phyloP scores from a whole-genome alignment of 2,329 filamentous ascomycete species.

The Cordyceps fumosorosea region DNA sequence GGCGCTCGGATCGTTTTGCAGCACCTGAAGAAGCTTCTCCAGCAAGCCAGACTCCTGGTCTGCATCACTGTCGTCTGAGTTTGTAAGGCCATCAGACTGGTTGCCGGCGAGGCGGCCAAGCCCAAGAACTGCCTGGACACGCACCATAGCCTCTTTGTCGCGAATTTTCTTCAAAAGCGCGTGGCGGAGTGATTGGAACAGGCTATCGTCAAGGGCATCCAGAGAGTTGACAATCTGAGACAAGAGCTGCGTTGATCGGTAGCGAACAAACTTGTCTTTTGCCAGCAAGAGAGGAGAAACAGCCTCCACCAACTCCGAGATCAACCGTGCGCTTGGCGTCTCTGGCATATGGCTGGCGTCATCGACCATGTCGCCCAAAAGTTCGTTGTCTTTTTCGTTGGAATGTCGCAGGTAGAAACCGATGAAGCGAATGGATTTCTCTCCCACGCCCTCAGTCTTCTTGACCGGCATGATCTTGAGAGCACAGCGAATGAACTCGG shows the following conservation, averaged over 20 bases:
- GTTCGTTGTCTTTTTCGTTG: constrained; percentile 63
- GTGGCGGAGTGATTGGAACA: constrained; percentile 76
- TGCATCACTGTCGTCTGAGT: constrained; percentile 63
- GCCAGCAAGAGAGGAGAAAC: constrained; percentile 70
- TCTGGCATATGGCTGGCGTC: constrained; percentile 68
- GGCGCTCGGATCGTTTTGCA: constrained; percentile 90
- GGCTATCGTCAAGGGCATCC: constrained; percentile 83
- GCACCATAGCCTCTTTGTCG: constrained; percentile 89
- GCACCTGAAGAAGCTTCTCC: constrained; percentile 75
- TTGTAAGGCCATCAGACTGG: constrained; percentile 61
- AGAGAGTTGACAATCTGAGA: constrained; percentile 89
- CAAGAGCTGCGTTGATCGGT: constrained; percentile 81
- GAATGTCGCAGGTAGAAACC: constrained; percentile 77
- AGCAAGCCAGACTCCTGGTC: constrained; percentile 62
- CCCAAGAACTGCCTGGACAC: constrained; percentile 85
- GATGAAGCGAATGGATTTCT: constrained; percentile 77
- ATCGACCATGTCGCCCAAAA: constrained; percentile 53
- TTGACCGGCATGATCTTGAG: constrained; percentile 78
- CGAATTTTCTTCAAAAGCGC: constrained; percentile 78
- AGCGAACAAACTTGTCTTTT: constrained; percentile 91
- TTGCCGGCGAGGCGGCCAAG: constrained; percentile 79
- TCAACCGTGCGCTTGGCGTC: constrained; percentile 77
- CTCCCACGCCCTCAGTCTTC: constrained; percentile 84
- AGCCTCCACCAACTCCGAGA: constrained; percentile 63
- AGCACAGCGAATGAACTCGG: constrained; percentile 77